Evolutionary conservation across 2,329 filamentous ascomycete species (phyloP).

Genomic region (Fusarium annulatum): DNA sequence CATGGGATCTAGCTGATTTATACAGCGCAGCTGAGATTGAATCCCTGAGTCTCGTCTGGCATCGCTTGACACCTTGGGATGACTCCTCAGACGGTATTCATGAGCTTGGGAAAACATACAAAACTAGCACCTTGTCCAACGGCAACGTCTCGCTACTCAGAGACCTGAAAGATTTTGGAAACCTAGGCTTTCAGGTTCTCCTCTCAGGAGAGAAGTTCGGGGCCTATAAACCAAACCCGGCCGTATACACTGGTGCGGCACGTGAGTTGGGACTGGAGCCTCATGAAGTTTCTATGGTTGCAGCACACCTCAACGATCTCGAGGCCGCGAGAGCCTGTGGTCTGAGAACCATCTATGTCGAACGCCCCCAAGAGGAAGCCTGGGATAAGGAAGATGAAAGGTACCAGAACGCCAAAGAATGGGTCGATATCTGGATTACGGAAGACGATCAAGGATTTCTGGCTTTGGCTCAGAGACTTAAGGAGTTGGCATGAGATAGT

Average conservation of each 20-base stretch:
- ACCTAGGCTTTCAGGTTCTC: constrained; percentile 70
- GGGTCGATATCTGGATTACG: constrained; percentile 55
- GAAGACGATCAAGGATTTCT: constrained; percentile 49
- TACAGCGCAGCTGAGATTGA: constrained; percentile 72
- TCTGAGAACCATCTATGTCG: constrained; percentile 78
- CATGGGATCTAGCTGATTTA: constrained; percentile 66
- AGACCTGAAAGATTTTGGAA: constrained; percentile 70
- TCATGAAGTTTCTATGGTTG: constrained; percentile 78
- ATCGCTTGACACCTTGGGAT: constrained; percentile 75
- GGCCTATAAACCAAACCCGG: constrained; percentile 78
- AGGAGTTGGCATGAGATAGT: constrained; percentile 22
- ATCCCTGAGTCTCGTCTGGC: constrained; percentile 76
- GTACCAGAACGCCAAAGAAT: constrained; percentile 60
- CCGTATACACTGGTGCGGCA: constrained; percentile 76
- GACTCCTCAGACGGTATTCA: constrained; percentile 70
- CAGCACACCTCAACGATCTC: constrained; percentile 78
- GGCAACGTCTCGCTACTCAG: constrained; percentile 74
- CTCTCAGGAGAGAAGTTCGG: constrained; percentile 77
- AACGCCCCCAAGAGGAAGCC: constrained; percentile 73
- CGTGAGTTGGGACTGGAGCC: constrained; percentile 66
- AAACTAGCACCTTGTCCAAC: constrained; percentile 78
- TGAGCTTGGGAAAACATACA: constrained; percentile 60
- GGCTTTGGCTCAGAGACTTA: constrained; percentile 45
- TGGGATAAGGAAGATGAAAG: constrained; percentile 63
- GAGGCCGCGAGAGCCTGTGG: constrained; percentile 72